Conservation (phyloP, 108 stramenopile species). For the Aurantiochytrium sp. region DNA sequence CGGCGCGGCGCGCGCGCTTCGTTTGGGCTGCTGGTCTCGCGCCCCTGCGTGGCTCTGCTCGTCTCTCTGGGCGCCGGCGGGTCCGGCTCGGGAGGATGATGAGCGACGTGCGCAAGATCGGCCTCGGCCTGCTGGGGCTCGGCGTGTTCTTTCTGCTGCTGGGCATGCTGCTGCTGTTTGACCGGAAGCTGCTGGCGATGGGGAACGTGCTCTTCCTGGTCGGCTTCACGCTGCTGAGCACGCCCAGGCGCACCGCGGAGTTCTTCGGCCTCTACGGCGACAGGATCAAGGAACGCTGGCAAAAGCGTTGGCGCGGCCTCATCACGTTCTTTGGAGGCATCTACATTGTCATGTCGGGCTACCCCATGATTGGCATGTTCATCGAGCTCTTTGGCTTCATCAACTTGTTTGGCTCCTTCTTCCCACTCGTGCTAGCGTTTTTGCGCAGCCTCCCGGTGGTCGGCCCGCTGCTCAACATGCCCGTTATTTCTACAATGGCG, state of each 20-base stretch:
- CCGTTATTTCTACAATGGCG: not conserved
- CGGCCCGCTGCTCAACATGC: not conserved
- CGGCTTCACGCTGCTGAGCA: slow-evolving; percentile 10
- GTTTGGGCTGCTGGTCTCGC: too few relatives aligned
- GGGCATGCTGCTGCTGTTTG: slow-evolving; percentile 23
- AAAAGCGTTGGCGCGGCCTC: not conserved
- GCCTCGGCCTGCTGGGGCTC: slow-evolving; percentile 17
- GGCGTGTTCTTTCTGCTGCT: slow-evolving; percentile 19
- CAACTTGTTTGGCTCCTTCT: slow-evolving; percentile 26
- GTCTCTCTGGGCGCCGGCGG: not conserved
- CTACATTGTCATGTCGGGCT: slow-evolving; percentile 3
- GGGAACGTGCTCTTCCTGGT: slow-evolving; percentile 23
- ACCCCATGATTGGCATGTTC: slow-evolving; percentile 19
- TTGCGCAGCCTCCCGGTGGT: slow-evolving; percentile 12
- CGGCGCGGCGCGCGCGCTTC: too few relatives aligned
- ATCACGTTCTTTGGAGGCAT: not conserved
- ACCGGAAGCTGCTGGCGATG: slow-evolving; percentile 3
- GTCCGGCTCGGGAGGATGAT: not conserved
- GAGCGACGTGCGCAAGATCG: slow-evolving; percentile 18
- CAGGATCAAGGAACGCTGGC: not conserved
- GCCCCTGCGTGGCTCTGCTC: too few relatives aligned
- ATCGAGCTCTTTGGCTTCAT: slow-evolving; percentile 27
- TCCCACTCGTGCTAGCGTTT: slow-evolving; percentile 19
- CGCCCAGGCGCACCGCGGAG: not conserved
- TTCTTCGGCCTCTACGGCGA: slow-evolving; percentile 14